phyloP scores from a whole-genome alignment of 2,329 filamentous ascomycete genomes.

The Tricladium varicosporioides region DNA sequence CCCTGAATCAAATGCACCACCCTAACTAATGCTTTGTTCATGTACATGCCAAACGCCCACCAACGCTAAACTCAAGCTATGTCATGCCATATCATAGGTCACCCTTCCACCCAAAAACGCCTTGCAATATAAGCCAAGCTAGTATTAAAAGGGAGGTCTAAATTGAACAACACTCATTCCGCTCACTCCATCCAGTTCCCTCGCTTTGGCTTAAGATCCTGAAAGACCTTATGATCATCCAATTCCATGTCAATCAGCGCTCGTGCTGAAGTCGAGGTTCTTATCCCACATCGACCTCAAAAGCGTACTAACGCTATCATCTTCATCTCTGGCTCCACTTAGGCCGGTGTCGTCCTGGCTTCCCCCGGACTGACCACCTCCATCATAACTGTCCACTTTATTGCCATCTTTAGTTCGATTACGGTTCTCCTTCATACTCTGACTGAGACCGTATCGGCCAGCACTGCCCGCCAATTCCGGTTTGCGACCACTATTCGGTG shows the following conservation, averaged over 20 bases:
- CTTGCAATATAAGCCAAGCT: background rate
- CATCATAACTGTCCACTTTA: conserved; percentile 20
- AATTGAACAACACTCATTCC: background rate
- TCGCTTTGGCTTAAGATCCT: too few relatives aligned
- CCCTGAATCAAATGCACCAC: background rate
- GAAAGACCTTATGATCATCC: background rate
- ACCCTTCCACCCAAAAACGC: background rate
- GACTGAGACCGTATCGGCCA: conserved; percentile 37
- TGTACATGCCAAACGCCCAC: background rate
- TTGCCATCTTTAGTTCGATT: conserved; percentile 9
- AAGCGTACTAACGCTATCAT: conserved; percentile 46
- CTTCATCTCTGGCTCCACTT: conserved; percentile 44
- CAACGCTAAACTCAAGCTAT: background rate
- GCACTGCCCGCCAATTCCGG: conserved; percentile 27
- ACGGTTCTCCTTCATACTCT: conserved; percentile 38
- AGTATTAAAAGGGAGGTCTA: background rate
- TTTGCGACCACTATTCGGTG: conserved; percentile 36
- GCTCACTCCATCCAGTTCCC: background rate
- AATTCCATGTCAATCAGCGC: conserved; percentile 32
- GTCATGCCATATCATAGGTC: background rate
- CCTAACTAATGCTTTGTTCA: background rate
- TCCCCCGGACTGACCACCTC: conserved; percentile 9
- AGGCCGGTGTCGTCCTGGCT: conserved; percentile 16
- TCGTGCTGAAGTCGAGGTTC: conserved; percentile 55
- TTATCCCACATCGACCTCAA: conserved; percentile 62